Percentiles rank a stretch among this genome's conserved stretches.
Evolutionary conservation across 345 rosid species (phyloP).

Genomic region (Arabis alpina): DNA sequence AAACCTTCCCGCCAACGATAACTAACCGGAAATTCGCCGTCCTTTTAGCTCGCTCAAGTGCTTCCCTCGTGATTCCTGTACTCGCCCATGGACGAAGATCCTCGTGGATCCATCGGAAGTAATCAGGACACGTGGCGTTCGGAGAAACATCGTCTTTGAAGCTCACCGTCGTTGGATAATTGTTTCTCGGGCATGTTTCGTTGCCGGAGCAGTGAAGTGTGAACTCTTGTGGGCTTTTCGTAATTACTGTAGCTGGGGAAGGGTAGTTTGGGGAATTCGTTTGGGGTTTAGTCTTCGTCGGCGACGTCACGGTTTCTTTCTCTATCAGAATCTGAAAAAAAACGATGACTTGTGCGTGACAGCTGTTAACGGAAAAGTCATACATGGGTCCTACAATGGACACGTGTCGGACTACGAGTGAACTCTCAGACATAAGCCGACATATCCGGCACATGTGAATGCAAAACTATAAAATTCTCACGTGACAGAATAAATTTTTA

Average conservation of each 20-base stretch:
- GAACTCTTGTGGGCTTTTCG: slow-evolving; percentile 36
- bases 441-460: not conserved
- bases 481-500: slow-evolving; percentile 24
- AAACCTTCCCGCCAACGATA: slow-evolving; percentile 57
- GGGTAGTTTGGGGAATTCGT: slow-evolving; percentile 37
- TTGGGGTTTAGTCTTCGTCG: not conserved
- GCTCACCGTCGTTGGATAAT: slow-evolving; percentile 45
- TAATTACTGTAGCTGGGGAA: slow-evolving; percentile 8
- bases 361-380: slow-evolving; percentile 31
- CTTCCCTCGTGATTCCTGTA: slow-evolving; percentile 65
- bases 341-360: slow-evolving; percentile 10
- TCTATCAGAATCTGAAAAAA: slow-evolving; percentile 25
- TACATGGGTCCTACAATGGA: not conserved
- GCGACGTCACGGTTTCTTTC: slow-evolving; percentile 22
- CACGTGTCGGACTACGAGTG: slow-evolving; percentile 6
- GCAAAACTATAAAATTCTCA: slow-evolving; percentile 3
- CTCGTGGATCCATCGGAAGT: slow-evolving; percentile 78
- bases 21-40: slow-evolving; percentile 70
- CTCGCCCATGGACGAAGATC: slow-evolving; percentile 68
- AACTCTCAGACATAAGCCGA: slow-evolving; percentile 10
- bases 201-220: slow-evolving; percentile 30
- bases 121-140: slow-evolving; percentile 52
- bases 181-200: slow-evolving; percentile 45
- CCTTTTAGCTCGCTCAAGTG: slow-evolving; percentile 54
- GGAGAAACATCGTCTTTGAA: slow-evolving; percentile 33